Evolutionary conservation across 129 eudicot genomes (phyloP), one percentile per base, ranked within the genome.

Genomic region (sunflower (Helianthus annuus)): DNA sequence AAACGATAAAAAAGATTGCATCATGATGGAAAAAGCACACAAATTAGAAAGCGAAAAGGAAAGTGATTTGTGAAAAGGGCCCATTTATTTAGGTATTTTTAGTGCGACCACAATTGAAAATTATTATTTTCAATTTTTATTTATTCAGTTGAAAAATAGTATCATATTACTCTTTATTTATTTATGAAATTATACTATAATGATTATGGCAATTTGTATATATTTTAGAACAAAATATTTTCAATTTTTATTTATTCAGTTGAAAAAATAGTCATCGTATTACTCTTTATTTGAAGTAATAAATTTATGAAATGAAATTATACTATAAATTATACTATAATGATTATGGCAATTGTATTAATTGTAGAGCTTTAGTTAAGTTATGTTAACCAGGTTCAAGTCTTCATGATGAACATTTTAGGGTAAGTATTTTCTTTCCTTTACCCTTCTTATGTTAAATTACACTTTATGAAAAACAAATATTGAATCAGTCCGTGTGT

Each of bases 71-170:
- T 29, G 68, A 48, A 68, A 55, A 69, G 79, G 80, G 19, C 84
- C 84, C 84, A 71, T 73, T 72, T 40, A 77, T 75, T 73, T 69
- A 80, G 79, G 84, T 80, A 73, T 74, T 68, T 74, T 58, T 80
- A 73, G 83, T 80, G 79, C 75, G 61, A 73, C 79, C 27, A 53
- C 77, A 71, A 53, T 54, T 71, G 82, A 78, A 54, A 78, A 78
- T 67, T 27, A 78, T 6, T 42, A 42, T 42, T 42, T 46, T 11
- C 58, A 63, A 69, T 16, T 70, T 53, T 16, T 52, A 14, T 52
- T 13, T 52, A 52, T 52, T 52, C 22, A 52, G 34, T 57, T 16
- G 38, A 57, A 10, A 19, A 22, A 52, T 12, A 10, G 14, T 49
- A 49, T 49, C 54, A 40, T 40, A 40, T 40, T 27, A 40, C 4